These are phyloP conservation scores for Laburnicola sp. DNA, from an alignment of 2,329 filamentous ascomycete genomes.

Conservation along the genomic window DNA sequence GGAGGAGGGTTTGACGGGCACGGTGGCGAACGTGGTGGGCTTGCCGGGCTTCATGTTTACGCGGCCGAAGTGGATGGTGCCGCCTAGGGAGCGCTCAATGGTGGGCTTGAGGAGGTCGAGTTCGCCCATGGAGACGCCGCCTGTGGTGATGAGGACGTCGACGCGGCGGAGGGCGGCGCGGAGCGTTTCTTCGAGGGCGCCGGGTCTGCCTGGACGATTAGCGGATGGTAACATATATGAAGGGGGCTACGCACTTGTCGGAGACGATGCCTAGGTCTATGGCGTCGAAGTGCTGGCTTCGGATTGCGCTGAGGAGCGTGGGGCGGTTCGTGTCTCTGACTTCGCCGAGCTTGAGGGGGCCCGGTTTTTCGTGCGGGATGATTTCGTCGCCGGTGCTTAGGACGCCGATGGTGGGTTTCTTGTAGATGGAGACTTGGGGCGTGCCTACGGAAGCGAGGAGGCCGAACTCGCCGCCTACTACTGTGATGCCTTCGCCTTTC, in stretches of 20 bases:
- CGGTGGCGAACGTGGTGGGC: conserved; percentile 92
- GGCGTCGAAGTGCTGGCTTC: conserved; percentile 73
- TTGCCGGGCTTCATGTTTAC: conserved; percentile 99
- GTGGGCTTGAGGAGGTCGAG: conserved; percentile 95
- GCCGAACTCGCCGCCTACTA: conserved; percentile 87
- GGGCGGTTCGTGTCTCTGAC: conserved; percentile 93
- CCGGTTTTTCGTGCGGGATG: conserved; percentile 69
- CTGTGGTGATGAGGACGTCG: conserved; percentile 87
- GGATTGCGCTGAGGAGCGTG: conserved; percentile 77
- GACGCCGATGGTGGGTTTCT: conserved; percentile 77
- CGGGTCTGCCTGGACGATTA: conserved; percentile 51
- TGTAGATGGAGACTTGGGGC: conserved; percentile 70
- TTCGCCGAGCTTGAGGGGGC: conserved; percentile 71
- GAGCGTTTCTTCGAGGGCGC: conserved; percentile 74
- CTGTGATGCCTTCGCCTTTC: conserved; percentile 80
- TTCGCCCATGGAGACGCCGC: conserved; percentile 97
- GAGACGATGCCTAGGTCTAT: conserved; percentile 84
- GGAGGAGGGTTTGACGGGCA: conserved; percentile 64
- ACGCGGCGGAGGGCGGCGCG: conserved; percentile 72
- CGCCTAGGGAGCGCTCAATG: conserved; percentile 84
- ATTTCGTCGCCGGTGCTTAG: conserved; percentile 96
- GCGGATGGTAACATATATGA: background rate
- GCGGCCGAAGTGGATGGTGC: conserved; percentile 93
- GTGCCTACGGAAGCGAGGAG: conserved; percentile 84
- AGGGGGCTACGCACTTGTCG: conserved; percentile 58